Conservation (phyloP, 1,284 basidiomycete genomes). For the Ustilago lituana region DNA sequence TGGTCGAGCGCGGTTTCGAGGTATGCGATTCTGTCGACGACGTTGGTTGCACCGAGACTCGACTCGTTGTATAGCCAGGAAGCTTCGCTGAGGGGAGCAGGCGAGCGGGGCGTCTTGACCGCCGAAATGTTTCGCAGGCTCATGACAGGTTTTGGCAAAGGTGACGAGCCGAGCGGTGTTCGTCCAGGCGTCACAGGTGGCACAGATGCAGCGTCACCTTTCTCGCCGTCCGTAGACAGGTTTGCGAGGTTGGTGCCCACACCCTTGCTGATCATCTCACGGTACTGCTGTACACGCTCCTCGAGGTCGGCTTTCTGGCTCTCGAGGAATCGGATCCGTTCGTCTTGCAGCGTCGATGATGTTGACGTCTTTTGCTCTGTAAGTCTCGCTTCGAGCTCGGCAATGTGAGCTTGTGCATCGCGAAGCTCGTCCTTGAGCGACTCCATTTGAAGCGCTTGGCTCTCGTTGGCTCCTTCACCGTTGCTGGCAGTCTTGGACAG, state of each 20-base stretch:
- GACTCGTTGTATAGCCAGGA: conserved; percentile 56
- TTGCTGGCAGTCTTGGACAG: conserved; percentile 10
- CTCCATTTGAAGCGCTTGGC: conserved; percentile 12
- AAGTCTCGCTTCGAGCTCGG: conserved; percentile 16
- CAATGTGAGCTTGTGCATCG: conserved; percentile 18
- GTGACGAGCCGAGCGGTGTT: conserved; percentile 19
- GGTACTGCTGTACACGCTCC: conserved; percentile 41
- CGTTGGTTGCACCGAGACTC: conserved; percentile 45
- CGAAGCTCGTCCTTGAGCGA: conserved; percentile 16
- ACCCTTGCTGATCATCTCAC: conserved; percentile 46
- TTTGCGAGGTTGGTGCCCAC: conserved; percentile 40
- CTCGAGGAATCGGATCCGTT: conserved; percentile 26
- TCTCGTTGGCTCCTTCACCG: conserved; percentile 1
- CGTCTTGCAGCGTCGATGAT: conserved; percentile 17
- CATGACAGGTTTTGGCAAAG: conserved; percentile 43
- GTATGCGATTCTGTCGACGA: conserved; percentile 40
- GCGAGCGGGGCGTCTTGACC: conserved; percentile 43
- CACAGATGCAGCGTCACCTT: conserved; percentile 2
- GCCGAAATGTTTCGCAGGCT: conserved; percentile 43
- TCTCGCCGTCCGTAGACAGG: conserved; percentile 14
- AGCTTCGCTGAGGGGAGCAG: conserved; percentile 43
- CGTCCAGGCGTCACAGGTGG: conserved; percentile 28
- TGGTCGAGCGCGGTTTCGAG: conserved; percentile 50
- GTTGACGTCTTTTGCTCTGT: conserved; percentile 11
- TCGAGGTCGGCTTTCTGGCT: conserved; percentile 42